A percentile compares a stretch with the other conserved stretches of the same genome.
Evolutionary conservation across 2,329 filamentous ascomycete species (phyloP).

Genomic region (Aspergillus latus): DNA sequence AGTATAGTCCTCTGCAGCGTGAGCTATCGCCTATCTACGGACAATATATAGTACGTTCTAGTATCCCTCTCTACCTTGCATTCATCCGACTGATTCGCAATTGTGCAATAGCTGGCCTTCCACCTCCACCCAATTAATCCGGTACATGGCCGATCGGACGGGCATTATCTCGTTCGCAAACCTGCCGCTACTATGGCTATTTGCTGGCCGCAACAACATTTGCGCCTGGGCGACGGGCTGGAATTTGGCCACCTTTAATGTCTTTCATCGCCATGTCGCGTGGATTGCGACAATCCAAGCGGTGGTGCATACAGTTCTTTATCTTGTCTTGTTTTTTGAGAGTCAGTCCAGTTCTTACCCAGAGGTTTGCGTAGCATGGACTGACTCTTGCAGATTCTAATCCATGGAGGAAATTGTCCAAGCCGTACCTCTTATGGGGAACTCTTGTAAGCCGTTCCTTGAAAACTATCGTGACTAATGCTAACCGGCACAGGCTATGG

Average conservation of each 20-base stretch:
- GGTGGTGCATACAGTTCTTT: slow-evolving; percentile 62
- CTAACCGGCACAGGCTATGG: slow-evolving; percentile 26
- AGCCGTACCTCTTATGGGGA: slow-evolving; percentile 34
- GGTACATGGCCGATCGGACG: slow-evolving; percentile 63
- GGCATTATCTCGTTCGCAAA: slow-evolving; percentile 65
- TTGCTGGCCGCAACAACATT: slow-evolving; percentile 66
- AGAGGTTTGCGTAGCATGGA: too few relatives aligned
- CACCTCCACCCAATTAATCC: slow-evolving; percentile 42
- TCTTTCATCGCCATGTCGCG: slow-evolving; percentile 67
- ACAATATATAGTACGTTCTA: slow-evolving; percentile 49
- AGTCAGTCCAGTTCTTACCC: slow-evolving; percentile 20
- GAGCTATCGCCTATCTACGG: slow-evolving; percentile 47
- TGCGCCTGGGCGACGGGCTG: slow-evolving; percentile 68
- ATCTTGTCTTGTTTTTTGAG: slow-evolving; percentile 45
- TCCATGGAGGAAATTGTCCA: slow-evolving; percentile 27
- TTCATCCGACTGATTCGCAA: slow-evolving; percentile 6
- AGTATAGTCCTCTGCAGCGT: slow-evolving; percentile 46
- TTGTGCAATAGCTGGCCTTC: slow-evolving; percentile 28
- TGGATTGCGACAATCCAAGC: slow-evolving; percentile 62
- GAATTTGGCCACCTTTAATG: slow-evolving; percentile 66
- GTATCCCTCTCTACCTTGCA: neutral
- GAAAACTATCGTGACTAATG: neutral
- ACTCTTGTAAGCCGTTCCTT: slow-evolving; percentile 23
- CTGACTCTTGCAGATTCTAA: slow-evolving; percentile 23
- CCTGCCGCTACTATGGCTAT: slow-evolving; percentile 65